Evolutionary conservation across 176 grass and related monocot genomes (phyloP), one percentile per base, ranked within the genome.

Genomic region (Panicum miliaceum): DNA sequence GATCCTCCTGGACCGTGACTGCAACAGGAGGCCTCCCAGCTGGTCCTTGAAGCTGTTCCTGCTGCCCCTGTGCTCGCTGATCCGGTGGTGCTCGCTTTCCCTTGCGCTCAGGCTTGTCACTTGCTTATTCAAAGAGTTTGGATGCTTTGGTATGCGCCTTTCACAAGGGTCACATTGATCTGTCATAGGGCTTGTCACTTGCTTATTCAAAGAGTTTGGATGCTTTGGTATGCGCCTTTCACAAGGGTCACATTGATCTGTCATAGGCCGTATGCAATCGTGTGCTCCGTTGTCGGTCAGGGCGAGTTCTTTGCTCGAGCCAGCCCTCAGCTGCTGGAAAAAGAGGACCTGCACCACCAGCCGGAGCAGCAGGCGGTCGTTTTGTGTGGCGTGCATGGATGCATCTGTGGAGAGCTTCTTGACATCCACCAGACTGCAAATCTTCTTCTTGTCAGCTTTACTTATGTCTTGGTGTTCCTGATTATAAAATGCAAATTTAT

Each of bases 271-370:
- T 40, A 83, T 8, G 34, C 82, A 83, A 6, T 63, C 79, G 3
- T 77, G 74, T n/a, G 27, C 70, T 12, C 22, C 37, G 6, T 87
- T 36, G n/a, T 86, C 69, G 2, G 83, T 63, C n/a, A 79, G 83
- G 67, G 86, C 20, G 10, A 80, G 35, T 1, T 47, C 53, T 41
- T 83, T 87, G 75, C 52, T 81, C 80, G 85, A 52, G 15, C 78
- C 83, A 5, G 79, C 73, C 40, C 86, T 93, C 52, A 94, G 66
- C 73, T 99, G 97, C 65, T 99, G 93, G 64, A 99, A 99, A 90
- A 96, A 99, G 65, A 99, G 91, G 22, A 96, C 97, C 78, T 96
- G 97, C 14, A 99, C 97, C 71, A 99, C 91, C 22, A 94, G 79
- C 42, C 97, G 89, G 41, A 99, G 97, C 8, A 93, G 97, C 69